phyloP scores from a whole-genome alignment of 306 rosid genomes.

The Malus fusca region DNA sequence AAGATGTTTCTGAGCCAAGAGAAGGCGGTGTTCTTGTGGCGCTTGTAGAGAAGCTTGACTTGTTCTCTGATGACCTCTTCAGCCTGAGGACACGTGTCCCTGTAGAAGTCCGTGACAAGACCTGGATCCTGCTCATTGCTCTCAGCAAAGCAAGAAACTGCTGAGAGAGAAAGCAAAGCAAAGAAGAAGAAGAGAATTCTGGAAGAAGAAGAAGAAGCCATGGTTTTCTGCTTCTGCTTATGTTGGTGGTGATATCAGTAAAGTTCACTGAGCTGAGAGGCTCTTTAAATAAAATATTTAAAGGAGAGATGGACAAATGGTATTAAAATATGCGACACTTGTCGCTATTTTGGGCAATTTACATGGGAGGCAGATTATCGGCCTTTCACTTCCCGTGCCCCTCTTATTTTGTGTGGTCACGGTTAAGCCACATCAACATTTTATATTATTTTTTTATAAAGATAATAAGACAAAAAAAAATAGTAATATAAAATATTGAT shows the following conservation, averaged over 20 bases:
- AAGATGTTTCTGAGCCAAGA: constrained; percentile 98
- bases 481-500: too few relatives aligned
- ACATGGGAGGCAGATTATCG: too few relatives aligned
- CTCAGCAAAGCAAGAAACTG: constrained; percentile 29
- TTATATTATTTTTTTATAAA: too few relatives aligned
- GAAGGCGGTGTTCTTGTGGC: constrained; percentile 99
- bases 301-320: not conserved
- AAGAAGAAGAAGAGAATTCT: constrained; percentile 35
- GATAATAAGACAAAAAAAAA: too few relatives aligned
- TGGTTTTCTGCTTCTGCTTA: constrained; percentile 1
- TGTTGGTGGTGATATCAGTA: not conserved
- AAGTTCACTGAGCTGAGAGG: not conserved
- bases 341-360: not conserved
- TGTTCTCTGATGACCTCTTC: constrained; percentile 89
- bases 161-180: constrained; percentile 39
- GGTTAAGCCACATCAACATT: too few relatives aligned
- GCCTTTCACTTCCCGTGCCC: too few relatives aligned
- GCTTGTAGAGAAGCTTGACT: constrained; percentile 91
- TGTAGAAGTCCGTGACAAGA: constrained; percentile 75
- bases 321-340: constrained; percentile 1
- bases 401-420: too few relatives aligned
- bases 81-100: constrained; percentile 91
- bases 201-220: constrained; percentile 43
- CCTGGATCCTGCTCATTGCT: constrained; percentile 34
- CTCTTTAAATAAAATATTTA: constrained; percentile 67